Base-by-base conservation (phyloP, 2,329 filamentous ascomycete genomes). In the Fusarium vanettenii region DNA sequence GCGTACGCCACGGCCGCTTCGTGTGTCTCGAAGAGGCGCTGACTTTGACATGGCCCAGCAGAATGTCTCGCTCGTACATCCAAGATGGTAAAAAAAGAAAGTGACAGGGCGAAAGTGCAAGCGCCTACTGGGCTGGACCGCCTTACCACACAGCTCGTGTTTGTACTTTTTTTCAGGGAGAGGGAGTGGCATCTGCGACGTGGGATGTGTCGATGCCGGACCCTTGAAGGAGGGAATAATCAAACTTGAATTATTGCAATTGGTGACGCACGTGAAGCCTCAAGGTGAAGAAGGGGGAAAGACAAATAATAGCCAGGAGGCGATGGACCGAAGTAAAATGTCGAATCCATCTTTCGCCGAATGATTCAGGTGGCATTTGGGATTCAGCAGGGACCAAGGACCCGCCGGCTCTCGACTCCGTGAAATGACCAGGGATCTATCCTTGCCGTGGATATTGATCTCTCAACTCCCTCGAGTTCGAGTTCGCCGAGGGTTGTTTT, bases 321-420 rank as follows among this genome's bases (percentile, higher is more conserved):
- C 56, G 59, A 43, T 59, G 48, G 48, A 52, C 48, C 48, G 48
- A n/a, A 52, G n/a, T n/a, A n/a, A 52, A 41, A n/a, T 18, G 10
- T 64, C 60, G 37, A 39, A 27, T 31, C 43, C 43, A 48, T 48
- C 56, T 45, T 35, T 61, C 56, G 57, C 68, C 67, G 67, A 74
- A 45, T 69, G 71, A 74, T 74, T 74, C 71, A 74, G 71, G 71
- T 74, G 71, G 61, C 31, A 63, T 74, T 61, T 56, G 60, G 62
- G 41, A 74, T 68, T 71, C 50, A 55, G 37, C 67, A 48, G 37
- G 68, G 71, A 72, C 71, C 37, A 43, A 43, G 37, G 37, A 43
- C 57, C 57, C 68, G 68, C 71, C 31, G 18, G 37, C 25, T 60
- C 33, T 60, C 20, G 20, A 39, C 35, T 41, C 16, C 22, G 48